Percentiles rank a stretch among this genome's conserved stretches.
Conservation (phyloP, 1,284 basidiomycete species). For the Malassezia equina region DNA sequence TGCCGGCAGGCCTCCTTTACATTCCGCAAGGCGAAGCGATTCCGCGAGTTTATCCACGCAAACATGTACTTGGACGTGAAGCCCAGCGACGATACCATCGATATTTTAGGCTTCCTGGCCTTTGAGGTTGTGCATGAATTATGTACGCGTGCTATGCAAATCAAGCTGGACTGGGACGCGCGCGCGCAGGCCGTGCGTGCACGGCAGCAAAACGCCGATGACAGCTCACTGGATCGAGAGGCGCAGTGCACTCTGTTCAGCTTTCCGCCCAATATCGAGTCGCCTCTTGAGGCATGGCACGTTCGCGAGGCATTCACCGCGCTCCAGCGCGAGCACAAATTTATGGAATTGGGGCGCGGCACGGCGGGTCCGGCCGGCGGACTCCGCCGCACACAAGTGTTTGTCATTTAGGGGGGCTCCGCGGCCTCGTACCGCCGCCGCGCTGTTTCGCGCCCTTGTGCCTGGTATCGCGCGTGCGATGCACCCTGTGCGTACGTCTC, state of each 20-base stretch:
- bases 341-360: constrained; percentile 22
- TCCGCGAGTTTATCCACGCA: constrained; percentile 90
- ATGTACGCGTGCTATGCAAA: constrained; percentile 54
- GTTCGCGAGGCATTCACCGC: constrained; percentile 42
- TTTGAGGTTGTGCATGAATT: constrained; percentile 93
- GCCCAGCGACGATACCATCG: constrained; percentile 86
- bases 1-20: constrained; percentile 95
- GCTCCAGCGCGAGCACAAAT: constrained; percentile 27
- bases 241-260: constrained; percentile 32
- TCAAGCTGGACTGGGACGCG: constrained; percentile 32
- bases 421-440: not conserved
- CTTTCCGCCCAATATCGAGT: constrained; percentile 22
- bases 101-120: constrained; percentile 89
- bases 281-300: constrained; percentile 32
- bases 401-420: constrained; percentile 27
- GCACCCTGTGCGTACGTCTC: not conserved
- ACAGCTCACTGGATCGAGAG: constrained; percentile 3
- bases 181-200: constrained; percentile 13
- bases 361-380: constrained; percentile 33
- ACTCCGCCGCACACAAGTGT: constrained; percentile 31
- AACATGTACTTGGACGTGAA: constrained; percentile 76
- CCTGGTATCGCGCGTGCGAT: not conserved
- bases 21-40: constrained; percentile 80
- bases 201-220: not conserved
- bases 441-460: not conserved